Conservation (phyloP, 2,329 filamentous ascomycete genomes). For the Chrysoporthe cubensis region DNA sequence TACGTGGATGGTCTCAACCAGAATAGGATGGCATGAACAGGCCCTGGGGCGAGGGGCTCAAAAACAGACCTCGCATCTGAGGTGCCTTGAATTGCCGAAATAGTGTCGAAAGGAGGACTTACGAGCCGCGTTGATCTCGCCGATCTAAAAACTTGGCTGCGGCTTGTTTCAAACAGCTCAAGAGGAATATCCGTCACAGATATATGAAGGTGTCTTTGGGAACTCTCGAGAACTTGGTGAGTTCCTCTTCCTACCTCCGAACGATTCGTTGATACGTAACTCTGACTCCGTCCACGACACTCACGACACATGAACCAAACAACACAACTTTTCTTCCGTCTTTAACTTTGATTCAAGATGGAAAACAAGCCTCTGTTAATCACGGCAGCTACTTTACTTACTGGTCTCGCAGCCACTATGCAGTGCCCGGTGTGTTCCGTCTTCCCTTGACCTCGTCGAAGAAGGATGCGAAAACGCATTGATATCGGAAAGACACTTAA, state of each 20-base stretch:
- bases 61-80: not conserved
- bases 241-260: not conserved
- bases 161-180: not conserved
- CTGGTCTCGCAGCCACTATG: not conserved
- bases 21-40: too few relatives aligned
- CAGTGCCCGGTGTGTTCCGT: not conserved
- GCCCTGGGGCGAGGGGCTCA: too few relatives aligned
- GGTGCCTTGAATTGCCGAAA: too few relatives aligned
- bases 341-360: not conserved
- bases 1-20: too few relatives aligned
- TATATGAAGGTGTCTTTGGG: not conserved
- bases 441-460: not conserved
- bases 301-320: too few relatives aligned
- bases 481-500: not conserved
- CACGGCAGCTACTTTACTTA: too few relatives aligned
- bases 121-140: not conserved
- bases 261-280: not conserved
- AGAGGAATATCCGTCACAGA: not conserved
- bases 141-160: not conserved
- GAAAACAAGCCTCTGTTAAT: not conserved
- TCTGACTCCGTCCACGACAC: not conserved
- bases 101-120: not conserved
- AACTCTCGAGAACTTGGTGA: not conserved
- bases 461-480: not conserved
- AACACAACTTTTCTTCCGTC: too few relatives aligned